Base-by-base conservation (phyloP, 495 filamentous ascomycete species). In the Hypoxylon fuscum region DNA sequence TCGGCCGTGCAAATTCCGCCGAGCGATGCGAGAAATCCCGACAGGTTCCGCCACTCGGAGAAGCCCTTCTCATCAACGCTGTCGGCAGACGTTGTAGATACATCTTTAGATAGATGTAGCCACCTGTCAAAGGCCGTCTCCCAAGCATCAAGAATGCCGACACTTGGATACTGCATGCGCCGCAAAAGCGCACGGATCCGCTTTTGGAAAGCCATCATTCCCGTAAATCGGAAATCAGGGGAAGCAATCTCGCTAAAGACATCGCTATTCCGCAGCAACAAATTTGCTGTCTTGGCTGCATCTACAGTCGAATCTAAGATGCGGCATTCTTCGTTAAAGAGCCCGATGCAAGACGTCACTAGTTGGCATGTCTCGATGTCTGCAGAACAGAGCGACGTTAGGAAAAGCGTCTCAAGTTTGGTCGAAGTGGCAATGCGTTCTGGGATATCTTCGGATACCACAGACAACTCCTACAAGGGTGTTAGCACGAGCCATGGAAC, bases 1-100 rank as follows among this genome's bases (percentile, higher is more conserved):
- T 86, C 81, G 3, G 86, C 83, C n/a, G 85, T 86, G 68, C 86
- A 88, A 47, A 82, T 79, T 3, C 86, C 86, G n/a, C 85, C 86
- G 29, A 88, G 74, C 2, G 85, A 87, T 15, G 86, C 86, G 12
- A 88, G 78, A 66, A 88, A 88, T 3, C 86, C 86, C 3, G 85
- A 87, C 51, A 84, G 83, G 61, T 88, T 88, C 25, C 86, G 79
- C 86, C 86, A 88, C 62, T 88, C 85, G 8, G 81, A 79, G 20
- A 87, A 77, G 17, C 74, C 67, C 38, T 72, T 75, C 51, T 88
- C 86, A 11, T 83, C 77, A 5, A 84, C 69, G n/a, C 64, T 72
- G 7, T 83, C 81, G 6, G 69, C 64, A 27, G 75, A 69, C 0
- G 74, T 71, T 21, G 77, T 80, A 10, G 84, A 81, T 0, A 87